Evolutionary conservation across 306 rosid species (phyloP).

Genomic region (Cicer yamashitae): DNA sequence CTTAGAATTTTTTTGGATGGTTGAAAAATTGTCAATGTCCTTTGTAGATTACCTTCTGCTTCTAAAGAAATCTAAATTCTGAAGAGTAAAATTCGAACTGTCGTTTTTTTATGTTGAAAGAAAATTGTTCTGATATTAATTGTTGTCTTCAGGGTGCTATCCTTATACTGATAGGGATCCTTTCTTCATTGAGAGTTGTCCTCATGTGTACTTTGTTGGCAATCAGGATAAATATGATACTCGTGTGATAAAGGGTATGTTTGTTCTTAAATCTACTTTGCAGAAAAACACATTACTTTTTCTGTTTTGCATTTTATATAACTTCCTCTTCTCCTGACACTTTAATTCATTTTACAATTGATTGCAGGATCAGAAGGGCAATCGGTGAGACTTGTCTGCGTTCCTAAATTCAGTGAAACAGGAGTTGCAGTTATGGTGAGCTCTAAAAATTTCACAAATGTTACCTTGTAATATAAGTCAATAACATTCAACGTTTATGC

Average conservation of each 20-base stretch:
- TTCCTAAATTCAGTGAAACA: conserved; percentile 84
- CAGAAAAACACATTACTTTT: conserved; percentile 2
- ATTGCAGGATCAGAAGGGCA: conserved; percentile 88
- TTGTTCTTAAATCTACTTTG: conserved; percentile 36
- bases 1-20: conserved; percentile 26
- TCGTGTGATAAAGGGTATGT: conserved; percentile 72
- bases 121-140: conserved; percentile 14
- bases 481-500: not conserved
- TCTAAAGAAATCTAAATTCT: conserved; percentile 32
- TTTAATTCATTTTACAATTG: conserved; percentile 24
- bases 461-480: not conserved
- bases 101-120: not conserved
- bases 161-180: conserved; percentile 91
- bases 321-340: conserved; percentile 27
- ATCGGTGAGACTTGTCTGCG: conserved; percentile 77
- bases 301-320: conserved; percentile 37
- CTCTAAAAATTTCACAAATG: conserved; percentile 7
- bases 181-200: conserved; percentile 86
- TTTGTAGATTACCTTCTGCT: conserved; percentile 33
- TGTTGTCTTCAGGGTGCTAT: conserved; percentile 76
- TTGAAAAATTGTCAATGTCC: conserved; percentile 30
- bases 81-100: not conserved
- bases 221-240: conserved; percentile 83
- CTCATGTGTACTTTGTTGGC: conserved; percentile 90
- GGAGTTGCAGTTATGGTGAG: conserved; percentile 92